phyloP scores from a whole-genome alignment of 805 yeast species.

The Babjeviella inositovora region DNA sequence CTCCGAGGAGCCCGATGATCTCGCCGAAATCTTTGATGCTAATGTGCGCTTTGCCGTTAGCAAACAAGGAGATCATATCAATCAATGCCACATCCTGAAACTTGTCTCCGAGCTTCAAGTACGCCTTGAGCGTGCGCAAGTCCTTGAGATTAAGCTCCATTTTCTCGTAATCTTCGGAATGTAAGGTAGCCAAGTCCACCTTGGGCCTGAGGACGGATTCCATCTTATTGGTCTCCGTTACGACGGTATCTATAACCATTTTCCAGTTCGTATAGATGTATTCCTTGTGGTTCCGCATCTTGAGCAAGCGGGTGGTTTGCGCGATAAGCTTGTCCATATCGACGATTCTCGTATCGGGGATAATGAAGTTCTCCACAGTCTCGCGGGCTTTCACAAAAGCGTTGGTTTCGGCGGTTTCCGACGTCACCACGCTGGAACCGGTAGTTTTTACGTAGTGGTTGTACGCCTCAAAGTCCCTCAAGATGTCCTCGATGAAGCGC shows the following conservation, averaged over 20 bases:
- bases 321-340: slow-evolving; percentile 20
- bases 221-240: no score
- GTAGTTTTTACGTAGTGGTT: no score
- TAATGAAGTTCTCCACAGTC: slow-evolving; percentile 3
- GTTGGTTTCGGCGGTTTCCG: no score
- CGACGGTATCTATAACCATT: background rate
- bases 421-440: no score
- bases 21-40: no score
- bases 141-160: background rate
- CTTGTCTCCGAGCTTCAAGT: background rate
- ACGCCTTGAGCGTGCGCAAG: background rate
- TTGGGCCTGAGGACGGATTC: no score
- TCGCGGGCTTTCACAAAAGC: slow-evolving; percentile 5
- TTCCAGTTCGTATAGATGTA: slow-evolving; percentile 11
- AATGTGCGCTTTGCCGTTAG: no score
- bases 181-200: no score
- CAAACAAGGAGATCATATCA: no score
- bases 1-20: no score
- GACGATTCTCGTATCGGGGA: slow-evolving; percentile 11
- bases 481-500: slow-evolving; percentile 15
- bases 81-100: slow-evolving; percentile 1
- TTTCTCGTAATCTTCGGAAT: slow-evolving; percentile 1
- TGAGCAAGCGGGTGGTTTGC: slow-evolving; percentile 11
- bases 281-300: slow-evolving; percentile 13
- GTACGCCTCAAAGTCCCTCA: slow-evolving; percentile 13